Evolutionary conservation across 768 basidiomycete species (phyloP).

Genomic region (Psilocybe azurescens): DNA sequence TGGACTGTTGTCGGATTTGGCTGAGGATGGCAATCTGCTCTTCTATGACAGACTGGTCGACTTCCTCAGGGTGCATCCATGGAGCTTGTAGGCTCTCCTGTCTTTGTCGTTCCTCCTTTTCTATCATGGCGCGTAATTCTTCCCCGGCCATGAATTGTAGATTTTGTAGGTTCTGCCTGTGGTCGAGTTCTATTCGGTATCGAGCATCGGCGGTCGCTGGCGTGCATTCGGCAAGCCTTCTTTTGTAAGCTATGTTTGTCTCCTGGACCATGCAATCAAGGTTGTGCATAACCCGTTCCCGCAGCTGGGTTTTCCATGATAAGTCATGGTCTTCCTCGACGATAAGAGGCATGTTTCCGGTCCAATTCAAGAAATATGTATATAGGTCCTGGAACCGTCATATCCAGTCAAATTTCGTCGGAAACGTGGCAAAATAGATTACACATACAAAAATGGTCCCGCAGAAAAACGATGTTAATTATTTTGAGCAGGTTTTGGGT

Average conservation of each 20-base stretch:
- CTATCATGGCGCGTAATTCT: constrained; percentile 26
- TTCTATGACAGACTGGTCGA: constrained; percentile 24
- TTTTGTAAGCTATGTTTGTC: constrained; percentile 25
- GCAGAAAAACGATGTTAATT: neutral
- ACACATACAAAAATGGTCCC: neutral
- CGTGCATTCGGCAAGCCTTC: constrained; percentile 18
- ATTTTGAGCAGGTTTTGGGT: too few relatives aligned
- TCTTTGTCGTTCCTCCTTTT: constrained; percentile 25
- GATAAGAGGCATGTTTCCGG: constrained; percentile 9
- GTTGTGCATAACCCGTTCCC: constrained; percentile 30
- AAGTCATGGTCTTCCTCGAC: constrained; percentile 12
- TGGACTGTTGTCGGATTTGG: constrained; percentile 22
- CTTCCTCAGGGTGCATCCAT: constrained; percentile 15
- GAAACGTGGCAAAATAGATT: neutral
- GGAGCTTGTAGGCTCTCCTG: constrained; percentile 13
- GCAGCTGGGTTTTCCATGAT: constrained; percentile 27
- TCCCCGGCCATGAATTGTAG: constrained; percentile 27
- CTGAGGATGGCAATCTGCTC: constrained; percentile 31
- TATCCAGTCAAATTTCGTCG: neutral
- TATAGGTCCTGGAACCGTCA: neutral
- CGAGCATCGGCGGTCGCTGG: constrained; percentile 19
- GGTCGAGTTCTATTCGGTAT: constrained; percentile 25
- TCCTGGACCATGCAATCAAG: constrained; percentile 28
- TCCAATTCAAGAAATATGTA: neutral
- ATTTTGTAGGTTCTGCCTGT: constrained; percentile 24